Evolutionary conservation across 2,329 filamentous ascomycete species (phyloP).

Genomic region (Hypoxylon sp.): DNA sequence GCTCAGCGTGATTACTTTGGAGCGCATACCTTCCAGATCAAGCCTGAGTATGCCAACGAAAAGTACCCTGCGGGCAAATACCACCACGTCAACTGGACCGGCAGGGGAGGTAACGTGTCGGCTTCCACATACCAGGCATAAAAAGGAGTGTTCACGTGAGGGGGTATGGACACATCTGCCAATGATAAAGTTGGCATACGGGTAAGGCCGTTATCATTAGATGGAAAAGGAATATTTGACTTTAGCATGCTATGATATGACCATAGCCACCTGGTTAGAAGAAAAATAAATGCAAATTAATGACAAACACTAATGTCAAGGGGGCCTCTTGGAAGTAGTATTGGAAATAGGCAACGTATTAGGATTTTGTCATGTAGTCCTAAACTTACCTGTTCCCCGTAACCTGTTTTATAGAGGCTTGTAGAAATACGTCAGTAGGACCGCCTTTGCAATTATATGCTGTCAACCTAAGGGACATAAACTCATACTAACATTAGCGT

Average conservation of each 20-base stretch:
- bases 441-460: too few relatives aligned
- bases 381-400: not conserved
- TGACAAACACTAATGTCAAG: constrained; percentile 16
- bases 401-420: not conserved
- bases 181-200: constrained; percentile 40
- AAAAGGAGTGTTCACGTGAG: constrained; percentile 31
- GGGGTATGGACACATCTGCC: constrained; percentile 35
- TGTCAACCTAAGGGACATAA: too few relatives aligned
- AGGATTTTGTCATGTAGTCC: not conserved
- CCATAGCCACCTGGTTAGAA: constrained; percentile 29
- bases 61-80: constrained; percentile 89
- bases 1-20: constrained; percentile 99
- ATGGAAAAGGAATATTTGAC: constrained; percentile 45
- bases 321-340: constrained; percentile 2
- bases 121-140: constrained; percentile 98
- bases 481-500: too few relatives aligned
- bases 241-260: constrained; percentile 47
- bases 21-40: constrained; percentile 90
- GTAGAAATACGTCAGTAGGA: not conserved
- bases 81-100: constrained; percentile 99
- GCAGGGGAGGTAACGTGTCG: constrained; percentile 95
- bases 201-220: constrained; percentile 47
- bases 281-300: constrained; percentile 42
- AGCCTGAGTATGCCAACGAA: constrained; percentile 81
- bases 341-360: not conserved